phyloP scores from a whole-genome alignment of 495 filamentous ascomycete species.

The Platismatia glauca region DNA sequence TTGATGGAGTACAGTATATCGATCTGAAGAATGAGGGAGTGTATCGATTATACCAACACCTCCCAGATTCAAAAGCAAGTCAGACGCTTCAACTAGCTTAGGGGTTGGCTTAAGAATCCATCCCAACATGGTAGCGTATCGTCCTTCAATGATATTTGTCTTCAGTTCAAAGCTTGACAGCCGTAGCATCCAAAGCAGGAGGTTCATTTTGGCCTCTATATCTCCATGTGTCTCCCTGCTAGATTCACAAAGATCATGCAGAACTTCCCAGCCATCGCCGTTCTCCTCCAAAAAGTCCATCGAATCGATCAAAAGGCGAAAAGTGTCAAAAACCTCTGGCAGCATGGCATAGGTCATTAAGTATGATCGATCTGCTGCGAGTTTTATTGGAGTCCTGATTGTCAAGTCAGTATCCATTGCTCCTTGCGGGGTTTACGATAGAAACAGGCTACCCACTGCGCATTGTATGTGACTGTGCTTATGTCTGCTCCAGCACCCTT shows the following conservation, averaged over 20 bases:
- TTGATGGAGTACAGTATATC: background rate
- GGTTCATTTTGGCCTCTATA: background rate
- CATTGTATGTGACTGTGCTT: background rate
- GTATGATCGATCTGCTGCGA: background rate
- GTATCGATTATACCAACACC: background rate
- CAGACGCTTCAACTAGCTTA: background rate
- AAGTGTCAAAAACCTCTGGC: background rate
- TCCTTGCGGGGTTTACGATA: background rate
- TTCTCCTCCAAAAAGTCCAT: background rate
- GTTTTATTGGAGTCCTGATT: background rate
- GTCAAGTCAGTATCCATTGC: background rate
- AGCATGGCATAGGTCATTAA: background rate
- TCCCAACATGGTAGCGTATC: background rate
- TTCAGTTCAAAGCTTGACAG: background rate
- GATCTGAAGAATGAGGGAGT: background rate
- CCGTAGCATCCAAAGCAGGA: conserved; percentile 1
- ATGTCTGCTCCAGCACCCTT: background rate
- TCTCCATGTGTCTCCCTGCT: background rate
- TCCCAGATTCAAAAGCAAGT: background rate
- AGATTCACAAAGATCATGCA: background rate
- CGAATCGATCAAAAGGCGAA: background rate
- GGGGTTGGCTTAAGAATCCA: background rate
- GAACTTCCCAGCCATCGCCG: background rate
- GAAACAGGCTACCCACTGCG: background rate
- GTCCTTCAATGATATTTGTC: background rate